phyloP scores from a whole-genome alignment of 306 rosid species.

The Corylus americana region DNA sequence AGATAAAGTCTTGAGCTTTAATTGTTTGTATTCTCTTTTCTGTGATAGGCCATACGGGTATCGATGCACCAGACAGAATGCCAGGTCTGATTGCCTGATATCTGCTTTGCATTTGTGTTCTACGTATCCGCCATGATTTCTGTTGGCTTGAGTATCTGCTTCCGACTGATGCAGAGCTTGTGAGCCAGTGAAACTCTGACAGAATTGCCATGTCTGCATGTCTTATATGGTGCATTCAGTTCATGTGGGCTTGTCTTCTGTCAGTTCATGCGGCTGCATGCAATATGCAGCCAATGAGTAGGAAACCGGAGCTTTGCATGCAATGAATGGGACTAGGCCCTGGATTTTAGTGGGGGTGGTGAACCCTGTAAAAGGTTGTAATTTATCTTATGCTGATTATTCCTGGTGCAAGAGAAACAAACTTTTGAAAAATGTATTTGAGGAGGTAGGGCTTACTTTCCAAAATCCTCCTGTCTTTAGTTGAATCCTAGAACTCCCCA shows the following conservation, averaged over 20 bases:
- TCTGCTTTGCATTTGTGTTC: too few species aligned
- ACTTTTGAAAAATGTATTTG: not conserved
- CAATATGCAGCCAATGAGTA: not conserved
- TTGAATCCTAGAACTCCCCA: not conserved
- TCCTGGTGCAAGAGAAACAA: not conserved
- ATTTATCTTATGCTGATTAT: not conserved
- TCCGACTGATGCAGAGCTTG: not conserved
- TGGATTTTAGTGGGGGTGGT: too few species aligned
- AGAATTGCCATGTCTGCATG: not conserved
- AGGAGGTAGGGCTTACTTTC: not conserved
- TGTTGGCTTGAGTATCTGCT: not conserved
- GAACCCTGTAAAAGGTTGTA: too few species aligned
- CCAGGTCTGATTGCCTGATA: too few species aligned
- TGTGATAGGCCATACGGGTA: too few species aligned
- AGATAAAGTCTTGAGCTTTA: not conserved
- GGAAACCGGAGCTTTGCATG: too few species aligned
- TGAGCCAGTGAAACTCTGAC: not conserved
- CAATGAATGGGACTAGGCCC: too few species aligned
- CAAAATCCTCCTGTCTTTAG: not conserved
- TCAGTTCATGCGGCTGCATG: not conserved
- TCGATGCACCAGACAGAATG: too few species aligned
- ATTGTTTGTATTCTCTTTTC: not conserved
- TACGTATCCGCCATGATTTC: too few species aligned
- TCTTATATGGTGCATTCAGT: not conserved
- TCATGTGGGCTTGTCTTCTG: not conserved